A percentile compares a stretch with the other conserved stretches of the same genome.
phyloP scores from a whole-genome alignment of 345 rosid species.

The Eutrema japonicum region DNA sequence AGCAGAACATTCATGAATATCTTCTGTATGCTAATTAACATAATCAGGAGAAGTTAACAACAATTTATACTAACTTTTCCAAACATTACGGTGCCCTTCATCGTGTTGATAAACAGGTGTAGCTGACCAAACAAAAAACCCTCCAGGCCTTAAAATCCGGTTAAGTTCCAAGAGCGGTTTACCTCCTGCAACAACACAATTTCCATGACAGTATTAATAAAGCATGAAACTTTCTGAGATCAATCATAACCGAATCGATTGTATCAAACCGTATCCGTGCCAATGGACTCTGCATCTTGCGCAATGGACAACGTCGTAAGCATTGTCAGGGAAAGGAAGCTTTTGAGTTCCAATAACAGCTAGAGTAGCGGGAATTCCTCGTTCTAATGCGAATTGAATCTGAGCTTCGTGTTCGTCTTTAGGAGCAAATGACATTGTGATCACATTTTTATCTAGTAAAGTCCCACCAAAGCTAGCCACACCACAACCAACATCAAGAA shows the following conservation, averaged over 20 bases:
- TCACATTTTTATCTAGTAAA: constrained; percentile 71
- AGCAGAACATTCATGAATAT: constrained; percentile 8
- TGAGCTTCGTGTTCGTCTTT: constrained; percentile 99
- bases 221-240: constrained; percentile 28
- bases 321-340: constrained; percentile 69
- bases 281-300: constrained; percentile 98
- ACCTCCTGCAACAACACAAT: constrained; percentile 62
- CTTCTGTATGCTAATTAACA: neutral
- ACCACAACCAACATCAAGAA: constrained; percentile 90
- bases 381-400: constrained; percentile 90
- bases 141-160: constrained; percentile 90
- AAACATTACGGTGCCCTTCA: constrained; percentile 61
- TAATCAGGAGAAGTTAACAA: neutral
- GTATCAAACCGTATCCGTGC: constrained; percentile 49
- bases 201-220: constrained; percentile 1
- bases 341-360: constrained; percentile 85
- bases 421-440: constrained; percentile 94
- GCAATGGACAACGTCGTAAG: constrained; percentile 84
- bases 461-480: constrained; percentile 96
- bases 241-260: constrained; percentile 40
- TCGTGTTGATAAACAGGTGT: constrained; percentile 81
- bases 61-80: constrained; percentile 61
- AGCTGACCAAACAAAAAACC: constrained; percentile 96
- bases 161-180: constrained; percentile 89
- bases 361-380: constrained; percentile 86